phyloP scores from a whole-genome alignment of 1,139 yeast genomes.

The Taphrina pruni region DNA sequence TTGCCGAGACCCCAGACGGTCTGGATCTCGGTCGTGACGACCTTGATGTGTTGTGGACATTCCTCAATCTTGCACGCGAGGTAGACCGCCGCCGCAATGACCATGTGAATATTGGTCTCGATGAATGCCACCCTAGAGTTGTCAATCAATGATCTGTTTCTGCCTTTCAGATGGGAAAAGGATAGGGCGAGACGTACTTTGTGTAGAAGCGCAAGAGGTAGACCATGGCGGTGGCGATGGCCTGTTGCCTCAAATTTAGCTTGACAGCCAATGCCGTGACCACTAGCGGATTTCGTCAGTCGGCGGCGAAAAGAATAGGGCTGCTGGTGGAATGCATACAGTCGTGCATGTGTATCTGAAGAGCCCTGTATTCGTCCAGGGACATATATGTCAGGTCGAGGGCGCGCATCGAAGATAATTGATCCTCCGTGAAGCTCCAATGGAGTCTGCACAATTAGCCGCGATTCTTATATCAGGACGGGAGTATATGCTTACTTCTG shows the following conservation, averaged over 20 bases:
- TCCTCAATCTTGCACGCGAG: slow-evolving; percentile 94
- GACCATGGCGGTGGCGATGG: slow-evolving; percentile 86
- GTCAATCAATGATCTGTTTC: no score
- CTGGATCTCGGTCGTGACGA: slow-evolving; percentile 81
- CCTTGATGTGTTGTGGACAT: slow-evolving; percentile 89
- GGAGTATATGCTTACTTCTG: background rate
- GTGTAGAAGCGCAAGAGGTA: slow-evolving; percentile 77
- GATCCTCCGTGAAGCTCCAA: slow-evolving; percentile 66
- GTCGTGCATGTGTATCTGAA: slow-evolving; percentile 56
- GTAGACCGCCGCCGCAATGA: slow-evolving; percentile 84
- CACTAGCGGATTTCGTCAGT: slow-evolving; percentile 58
- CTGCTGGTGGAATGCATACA: slow-evolving; percentile 44
- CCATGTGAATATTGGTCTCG: slow-evolving; percentile 79
- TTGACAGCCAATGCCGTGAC: slow-evolving; percentile 78
- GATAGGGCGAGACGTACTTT: slow-evolving; percentile 53
- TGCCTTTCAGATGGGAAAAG: no score
- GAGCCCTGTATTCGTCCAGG: slow-evolving; percentile 50
- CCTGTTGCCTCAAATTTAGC: slow-evolving; percentile 76
- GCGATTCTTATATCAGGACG: background rate
- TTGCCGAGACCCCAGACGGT: slow-evolving; percentile 88
- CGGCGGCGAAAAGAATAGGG: slow-evolving; percentile 49
- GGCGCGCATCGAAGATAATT: slow-evolving; percentile 55
- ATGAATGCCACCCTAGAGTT: slow-evolving; percentile 33
- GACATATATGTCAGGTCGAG: slow-evolving; percentile 45
- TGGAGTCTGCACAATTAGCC: slow-evolving; percentile 52